A percentile compares a stretch with the other conserved stretches of the same genome.
These are phyloP conservation scores for Rhodocollybia butyracea DNA, from an alignment of 768 basidiomycete genomes.

Conservation along the genomic window DNA sequence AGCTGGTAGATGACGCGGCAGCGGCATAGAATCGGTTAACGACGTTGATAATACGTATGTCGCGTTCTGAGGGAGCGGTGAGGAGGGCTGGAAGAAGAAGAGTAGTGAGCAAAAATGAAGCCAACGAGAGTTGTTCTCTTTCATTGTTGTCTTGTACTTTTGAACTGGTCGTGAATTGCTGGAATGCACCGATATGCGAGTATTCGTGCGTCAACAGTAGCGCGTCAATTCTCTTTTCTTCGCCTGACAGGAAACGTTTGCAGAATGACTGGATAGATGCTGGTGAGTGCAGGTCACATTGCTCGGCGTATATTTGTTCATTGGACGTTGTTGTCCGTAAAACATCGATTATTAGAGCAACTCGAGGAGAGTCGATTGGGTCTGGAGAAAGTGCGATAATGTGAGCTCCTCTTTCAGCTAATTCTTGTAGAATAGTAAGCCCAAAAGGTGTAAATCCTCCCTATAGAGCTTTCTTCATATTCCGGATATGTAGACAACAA, in stretches of 20 bases:
- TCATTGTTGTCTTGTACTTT: constrained; percentile 28
- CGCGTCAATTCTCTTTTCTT: constrained; percentile 72
- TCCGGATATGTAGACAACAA: neutral
- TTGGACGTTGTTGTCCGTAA: constrained; percentile 69
- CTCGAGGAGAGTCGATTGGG: constrained; percentile 49
- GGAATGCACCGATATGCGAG: constrained; percentile 50
- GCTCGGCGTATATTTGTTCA: constrained; percentile 75
- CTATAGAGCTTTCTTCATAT: constrained; percentile 28
- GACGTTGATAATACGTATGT: constrained; percentile 84
- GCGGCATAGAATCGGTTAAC: constrained; percentile 91
- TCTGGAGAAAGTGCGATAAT: constrained; percentile 70
- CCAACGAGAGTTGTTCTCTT: constrained; percentile 52
- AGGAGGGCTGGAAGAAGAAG: constrained; percentile 77
- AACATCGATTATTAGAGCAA: constrained; percentile 61
- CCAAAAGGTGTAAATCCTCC: constrained; percentile 77
- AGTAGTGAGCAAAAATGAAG: constrained; percentile 77
- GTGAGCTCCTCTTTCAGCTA: constrained; percentile 77
- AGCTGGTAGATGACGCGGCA: constrained; percentile 46
- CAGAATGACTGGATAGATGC: constrained; percentile 68
- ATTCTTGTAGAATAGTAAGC: constrained; percentile 56
- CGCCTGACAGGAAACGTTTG: constrained; percentile 58
- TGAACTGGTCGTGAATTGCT: constrained; percentile 21
- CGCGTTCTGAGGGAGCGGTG: constrained; percentile 80
- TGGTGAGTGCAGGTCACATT: constrained; percentile 69
- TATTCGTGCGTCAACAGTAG: constrained; percentile 81